Evolutionary conservation across 495 filamentous ascomycete genomes (phyloP).

Genomic region (Sphaerosporella brunnea): DNA sequence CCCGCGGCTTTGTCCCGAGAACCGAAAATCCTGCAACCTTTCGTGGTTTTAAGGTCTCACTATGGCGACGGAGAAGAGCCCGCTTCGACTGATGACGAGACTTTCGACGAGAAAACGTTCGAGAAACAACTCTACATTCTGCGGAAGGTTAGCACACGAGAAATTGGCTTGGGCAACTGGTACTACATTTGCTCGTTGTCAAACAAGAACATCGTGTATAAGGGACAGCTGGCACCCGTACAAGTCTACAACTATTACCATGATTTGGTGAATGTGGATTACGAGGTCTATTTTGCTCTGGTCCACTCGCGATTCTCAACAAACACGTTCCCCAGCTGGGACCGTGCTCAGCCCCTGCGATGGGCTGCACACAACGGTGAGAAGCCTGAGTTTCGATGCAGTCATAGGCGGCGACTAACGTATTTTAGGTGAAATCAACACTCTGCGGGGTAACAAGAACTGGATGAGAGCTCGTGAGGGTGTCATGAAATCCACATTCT

Average conservation of each 20-base stretch:
- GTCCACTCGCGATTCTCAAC: constrained; percentile 98
- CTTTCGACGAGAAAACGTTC: constrained; percentile 72
- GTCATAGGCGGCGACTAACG: constrained; percentile 25
- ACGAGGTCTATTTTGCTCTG: constrained; percentile 91
- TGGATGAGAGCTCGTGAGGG: constrained; percentile 99
- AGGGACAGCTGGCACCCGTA: constrained; percentile 86
- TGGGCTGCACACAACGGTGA: constrained; percentile 97
- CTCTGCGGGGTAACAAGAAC: constrained; percentile 96
- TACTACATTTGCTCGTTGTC: constrained; percentile 97
- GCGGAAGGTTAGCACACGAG: constrained; percentile 84
- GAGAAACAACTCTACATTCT: constrained; percentile 89
- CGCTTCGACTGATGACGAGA: constrained; percentile 54
- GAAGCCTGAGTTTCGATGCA: constrained; percentile 19
- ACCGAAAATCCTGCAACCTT: constrained; percentile 87
- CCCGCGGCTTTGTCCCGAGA: constrained; percentile 87
- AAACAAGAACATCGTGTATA: constrained; percentile 99
- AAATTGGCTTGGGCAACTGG: constrained; percentile 93
- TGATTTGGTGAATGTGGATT: constrained; percentile 92
- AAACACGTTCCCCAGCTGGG: constrained; percentile 98
- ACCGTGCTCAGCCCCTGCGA: constrained; percentile 87
- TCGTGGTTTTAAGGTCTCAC: constrained; percentile 70
- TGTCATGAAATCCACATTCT: constrained; percentile 81
- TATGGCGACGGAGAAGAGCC: constrained; percentile 80
- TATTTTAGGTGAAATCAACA: constrained; percentile 72
- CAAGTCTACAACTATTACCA: constrained; percentile 99